A percentile compares a stretch with the other conserved stretches of the same genome.
Evolutionary conservation across 441 rosid genomes (phyloP).

Genomic region (Breynia disticha): DNA sequence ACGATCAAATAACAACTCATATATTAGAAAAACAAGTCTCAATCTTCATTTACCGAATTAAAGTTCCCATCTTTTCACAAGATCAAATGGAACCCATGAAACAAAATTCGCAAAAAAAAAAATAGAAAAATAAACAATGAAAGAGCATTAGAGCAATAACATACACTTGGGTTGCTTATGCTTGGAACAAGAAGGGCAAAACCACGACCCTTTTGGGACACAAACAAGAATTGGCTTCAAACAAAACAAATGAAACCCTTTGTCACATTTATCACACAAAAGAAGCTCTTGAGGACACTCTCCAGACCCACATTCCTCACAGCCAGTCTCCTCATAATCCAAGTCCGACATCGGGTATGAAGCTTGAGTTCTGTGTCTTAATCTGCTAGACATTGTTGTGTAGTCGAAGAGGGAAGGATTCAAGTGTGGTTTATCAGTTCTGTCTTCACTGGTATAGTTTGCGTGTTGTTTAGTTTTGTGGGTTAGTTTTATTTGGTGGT

Average conservation of each 20-base stretch:
- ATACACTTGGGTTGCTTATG: slow-evolving; percentile 17
- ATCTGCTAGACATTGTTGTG: slow-evolving; percentile 19
- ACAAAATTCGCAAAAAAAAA: too few species aligned
- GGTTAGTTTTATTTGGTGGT: too few species aligned
- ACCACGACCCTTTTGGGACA: slow-evolving; percentile 73
- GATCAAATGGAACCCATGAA: too few species aligned
- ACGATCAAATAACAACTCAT: too few species aligned
- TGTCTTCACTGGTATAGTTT: too few species aligned
- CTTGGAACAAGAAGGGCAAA: slow-evolving; percentile 56
- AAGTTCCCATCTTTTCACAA: too few species aligned
- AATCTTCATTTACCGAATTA: too few species aligned
- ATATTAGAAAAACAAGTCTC: too few species aligned
- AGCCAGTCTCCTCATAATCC: slow-evolving; percentile 30
- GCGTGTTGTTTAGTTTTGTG: too few species aligned
- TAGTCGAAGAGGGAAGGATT: background rate
- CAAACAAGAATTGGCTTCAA: slow-evolving; percentile 64
- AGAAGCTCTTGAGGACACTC: slow-evolving; percentile 57
- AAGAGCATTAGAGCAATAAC: background rate
- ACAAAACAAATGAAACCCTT: slow-evolving; percentile 72
- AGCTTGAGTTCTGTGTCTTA: slow-evolving; percentile 57
- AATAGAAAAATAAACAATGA: background rate
- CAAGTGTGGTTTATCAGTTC: too few species aligned
- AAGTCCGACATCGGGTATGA: slow-evolving; percentile 10
- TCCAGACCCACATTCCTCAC: slow-evolving; percentile 60
- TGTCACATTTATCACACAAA: slow-evolving; percentile 69